Conservation (phyloP, 208 protist species). For the Crithidia expoeki region DNA sequence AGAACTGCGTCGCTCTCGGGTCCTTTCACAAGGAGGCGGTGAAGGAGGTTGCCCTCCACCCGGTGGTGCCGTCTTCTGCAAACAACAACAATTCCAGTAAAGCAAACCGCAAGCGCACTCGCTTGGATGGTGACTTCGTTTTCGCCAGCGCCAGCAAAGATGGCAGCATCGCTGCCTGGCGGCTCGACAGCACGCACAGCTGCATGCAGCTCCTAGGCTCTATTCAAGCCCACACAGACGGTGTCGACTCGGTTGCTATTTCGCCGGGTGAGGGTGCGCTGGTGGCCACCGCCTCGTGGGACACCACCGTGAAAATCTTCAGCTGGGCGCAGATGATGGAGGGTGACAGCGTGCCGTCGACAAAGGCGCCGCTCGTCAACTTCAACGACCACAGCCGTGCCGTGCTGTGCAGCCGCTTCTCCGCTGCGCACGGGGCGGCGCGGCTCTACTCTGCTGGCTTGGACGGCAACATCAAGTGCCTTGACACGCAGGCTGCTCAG, state of each 20-base stretch:
- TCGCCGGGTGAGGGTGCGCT: constrained; percentile 52
- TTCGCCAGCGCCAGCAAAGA: constrained; percentile 81
- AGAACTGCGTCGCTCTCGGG: constrained; percentile 75
- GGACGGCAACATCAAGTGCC: constrained; percentile 71
- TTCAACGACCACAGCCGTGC: constrained; percentile 85
- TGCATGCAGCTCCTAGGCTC: constrained; percentile 56
- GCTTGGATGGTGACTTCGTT: constrained; percentile 48
- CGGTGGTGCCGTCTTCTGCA: constrained; percentile 20
- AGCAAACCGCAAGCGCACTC: constrained; percentile 36
- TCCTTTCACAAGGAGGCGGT: constrained; percentile 72
- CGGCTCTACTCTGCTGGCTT: constrained; percentile 75
- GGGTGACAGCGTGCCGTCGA: constrained; percentile 43
- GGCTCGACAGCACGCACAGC: constrained; percentile 37
- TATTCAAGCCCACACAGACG: constrained; percentile 67
- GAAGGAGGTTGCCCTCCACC: constrained; percentile 74
- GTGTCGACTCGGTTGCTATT: constrained; percentile 71
- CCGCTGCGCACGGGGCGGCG: constrained; percentile 36
- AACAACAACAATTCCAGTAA: constrained; percentile 14
- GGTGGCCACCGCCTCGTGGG: constrained; percentile 77
- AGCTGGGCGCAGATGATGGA: constrained; percentile 52
- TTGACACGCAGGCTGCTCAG: constrained; percentile 56
- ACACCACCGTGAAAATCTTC: constrained; percentile 81
- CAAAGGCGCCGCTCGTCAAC: constrained; percentile 70
- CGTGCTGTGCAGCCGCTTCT: constrained; percentile 77
- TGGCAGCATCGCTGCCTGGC: constrained; percentile 73